Base-by-base conservation (phyloP, 2,329 filamentous ascomycete genomes). In the Botryosphaeria dothidea region DNA sequence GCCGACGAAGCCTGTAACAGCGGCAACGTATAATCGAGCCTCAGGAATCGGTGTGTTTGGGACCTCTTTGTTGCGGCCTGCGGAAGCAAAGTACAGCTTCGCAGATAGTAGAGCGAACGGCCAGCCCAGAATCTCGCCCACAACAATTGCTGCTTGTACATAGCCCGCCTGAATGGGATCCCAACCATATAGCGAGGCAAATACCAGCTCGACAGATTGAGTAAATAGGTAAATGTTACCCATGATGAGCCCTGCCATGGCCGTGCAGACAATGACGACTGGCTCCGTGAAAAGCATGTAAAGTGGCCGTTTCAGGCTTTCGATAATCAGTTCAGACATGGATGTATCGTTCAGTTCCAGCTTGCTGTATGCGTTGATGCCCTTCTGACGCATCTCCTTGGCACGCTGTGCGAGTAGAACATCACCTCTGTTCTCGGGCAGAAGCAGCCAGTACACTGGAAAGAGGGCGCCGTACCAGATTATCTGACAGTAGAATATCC, bases 171-270 rank as follows among this genome's bases (percentile, higher is more conserved):
- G 74, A 64, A 77, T 78, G n/a, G 73, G 75, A 0, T 71, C 68
- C 77, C 76, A 83, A 36, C 67, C 71, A 68, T 83, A 82, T 1
- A 80, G 67, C 0, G 63, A 67, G 1, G 69, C 65, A 70, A 80
- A 82, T 60, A 83, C 77, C 67, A 80, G 75, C 11, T 77, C 77
- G 46, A 81, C 78, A 31, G 78, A 81, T 65, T 84, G 82, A 0
- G 82, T 84, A 71, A 82, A 83, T 67, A 84, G 76, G 70, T 81
- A 84, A 21, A 82, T 77, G 1, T 76, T 79, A n/a, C 80, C 80
- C 57, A 81, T 75, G 65, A 77, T 76, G 65, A 84, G 81, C 17
- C 79, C 78, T 7, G 80, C 82, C 81, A 81, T 84, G 19, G 84
- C 65, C 1, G 81, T 82, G 52, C 80, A 78, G 52, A 77, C 77